Base-by-base conservation (phyloP, 2,329 filamentous ascomycete genomes). In the Diaporthe capsici region DNA sequence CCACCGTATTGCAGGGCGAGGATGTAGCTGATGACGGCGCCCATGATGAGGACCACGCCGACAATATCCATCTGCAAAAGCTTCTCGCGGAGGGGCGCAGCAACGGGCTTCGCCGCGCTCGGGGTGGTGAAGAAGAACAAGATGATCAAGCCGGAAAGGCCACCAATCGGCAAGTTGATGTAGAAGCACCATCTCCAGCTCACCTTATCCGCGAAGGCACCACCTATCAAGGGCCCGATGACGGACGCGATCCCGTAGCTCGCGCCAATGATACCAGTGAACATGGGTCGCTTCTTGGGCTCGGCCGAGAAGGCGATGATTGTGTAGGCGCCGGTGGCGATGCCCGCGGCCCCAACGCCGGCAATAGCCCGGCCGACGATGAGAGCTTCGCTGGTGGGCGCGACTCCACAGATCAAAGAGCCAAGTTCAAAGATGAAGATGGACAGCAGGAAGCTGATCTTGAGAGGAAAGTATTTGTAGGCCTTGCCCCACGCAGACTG, bases 381-480 rank as follows among this genome's bases (percentile, higher is more conserved):
- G 10, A 79, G 74, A 0, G 79, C 76, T 17, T 55, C 51, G n/a
- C 71, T 74, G 71, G 31, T 75, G 10, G 73, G 74, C 0, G 86
- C 85, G 80, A 83, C 42, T 80, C 86, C 79, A 71, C 87, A 88
- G 25, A 89, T 81, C 6, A 88, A 76, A 7, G 82, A 85, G 5
- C 87, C 87, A 2, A 87, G 73, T 77, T 88, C 86, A 60, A 89
- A 87, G 25, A 88, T 79, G 20, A 82, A 76, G 17, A 89, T 80
- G 0, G 80, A 79, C 8, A 74, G 53, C 2, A 88, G 80, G 74
- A 85, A 88, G 3, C 81, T 84, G 68, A 82, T 84, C 60, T 79
- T 80, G 53, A 87, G 81, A n/a, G 84, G 80, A 78, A 87, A 88
- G 78, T 85, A 85, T 22, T 79, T 81, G 74, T 82, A 82, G 5